Evolutionary conservation across 345 rosid species (phyloP).

Genomic region (Salix brachista): DNA sequence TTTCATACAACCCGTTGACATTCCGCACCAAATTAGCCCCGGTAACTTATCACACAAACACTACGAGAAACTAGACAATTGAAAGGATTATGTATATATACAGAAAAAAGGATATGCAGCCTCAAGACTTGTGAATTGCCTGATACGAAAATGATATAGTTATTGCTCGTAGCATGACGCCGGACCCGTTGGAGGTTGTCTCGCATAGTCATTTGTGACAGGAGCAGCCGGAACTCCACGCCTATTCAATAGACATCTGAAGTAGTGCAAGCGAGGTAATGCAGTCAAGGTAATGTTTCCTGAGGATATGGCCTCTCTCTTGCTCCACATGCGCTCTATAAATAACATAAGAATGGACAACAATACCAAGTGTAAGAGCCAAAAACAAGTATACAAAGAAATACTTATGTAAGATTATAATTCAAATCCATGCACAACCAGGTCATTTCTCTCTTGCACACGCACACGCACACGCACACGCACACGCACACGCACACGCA

Average conservation of each 20-base stretch:
- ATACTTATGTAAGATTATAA: background rate
- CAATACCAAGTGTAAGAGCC: background rate
- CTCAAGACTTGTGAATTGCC: background rate
- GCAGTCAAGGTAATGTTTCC: slow-evolving; percentile 46
- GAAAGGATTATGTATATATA: background rate
- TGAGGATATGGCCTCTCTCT: slow-evolving; percentile 46
- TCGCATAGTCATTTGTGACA: slow-evolving; percentile 49
- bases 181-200: slow-evolving; percentile 62
- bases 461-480: background rate
- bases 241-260: slow-evolving; percentile 79
- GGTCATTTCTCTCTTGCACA: background rate
- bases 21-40: background rate
- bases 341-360: background rate
- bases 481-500: background rate
- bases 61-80: background rate
- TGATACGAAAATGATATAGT: background rate
- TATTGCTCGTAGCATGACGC: slow-evolving; percentile 81
- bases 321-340: slow-evolving; percentile 83
- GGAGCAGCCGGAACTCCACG: slow-evolving; percentile 90
- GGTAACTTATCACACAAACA: background rate
- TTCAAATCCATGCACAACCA: background rate
- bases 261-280: slow-evolving; percentile 70
- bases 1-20: background rate
- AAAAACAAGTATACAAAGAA: background rate
- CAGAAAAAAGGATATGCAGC: slow-evolving; percentile 3